phyloP scores from a whole-genome alignment of 768 basidiomycete species.

The Coprinopsis cinerea region DNA sequence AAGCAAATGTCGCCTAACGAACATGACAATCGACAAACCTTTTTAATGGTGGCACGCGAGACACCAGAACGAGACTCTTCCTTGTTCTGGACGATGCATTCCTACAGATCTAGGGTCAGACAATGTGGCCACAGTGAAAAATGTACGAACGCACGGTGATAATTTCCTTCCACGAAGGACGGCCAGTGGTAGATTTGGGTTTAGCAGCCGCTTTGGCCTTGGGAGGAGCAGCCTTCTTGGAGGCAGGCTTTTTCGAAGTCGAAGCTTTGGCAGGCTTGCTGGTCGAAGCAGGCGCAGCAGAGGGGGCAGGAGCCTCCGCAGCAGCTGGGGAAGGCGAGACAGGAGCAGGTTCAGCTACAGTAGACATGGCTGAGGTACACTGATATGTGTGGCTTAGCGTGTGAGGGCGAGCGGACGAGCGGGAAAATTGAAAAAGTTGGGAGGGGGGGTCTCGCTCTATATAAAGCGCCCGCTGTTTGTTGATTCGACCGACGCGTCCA shows the following conservation, averaged over 20 bases:
- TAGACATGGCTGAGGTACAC: too few relatives aligned
- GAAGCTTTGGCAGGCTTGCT: conserved; percentile 13
- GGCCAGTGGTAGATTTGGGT: conserved; percentile 24
- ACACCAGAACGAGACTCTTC: conserved; percentile 68
- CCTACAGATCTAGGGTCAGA: conserved; percentile 35
- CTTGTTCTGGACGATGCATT: conserved; percentile 62
- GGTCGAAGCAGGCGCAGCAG: conserved; percentile 19
- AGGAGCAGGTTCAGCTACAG: conserved; percentile 8
- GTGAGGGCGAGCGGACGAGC: conserved; percentile 7
- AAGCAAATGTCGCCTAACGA: conserved; percentile 5
- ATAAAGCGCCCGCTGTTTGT: too few relatives aligned
- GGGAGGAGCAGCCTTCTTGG: conserved; percentile 16
- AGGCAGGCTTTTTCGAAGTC: conserved; percentile 14
- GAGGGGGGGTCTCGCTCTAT: too few relatives aligned
- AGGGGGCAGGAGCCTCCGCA: too few relatives aligned
- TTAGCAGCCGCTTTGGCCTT: conserved; percentile 24
- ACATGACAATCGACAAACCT: conserved; percentile 39
- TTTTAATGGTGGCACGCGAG: conserved; percentile 76
- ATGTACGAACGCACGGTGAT: conserved; percentile 32
- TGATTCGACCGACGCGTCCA: conserved; percentile 13
- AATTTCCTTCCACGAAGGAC: conserved; percentile 53
- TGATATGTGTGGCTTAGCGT: too few relatives aligned
- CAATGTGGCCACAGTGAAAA: conserved; percentile 1
- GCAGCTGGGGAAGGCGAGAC: too few relatives aligned
- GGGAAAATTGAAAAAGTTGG: conserved; percentile 18